Base-by-base conservation (phyloP, 768 basidiomycete genomes). In the Rhizopogon roseolus region DNA sequence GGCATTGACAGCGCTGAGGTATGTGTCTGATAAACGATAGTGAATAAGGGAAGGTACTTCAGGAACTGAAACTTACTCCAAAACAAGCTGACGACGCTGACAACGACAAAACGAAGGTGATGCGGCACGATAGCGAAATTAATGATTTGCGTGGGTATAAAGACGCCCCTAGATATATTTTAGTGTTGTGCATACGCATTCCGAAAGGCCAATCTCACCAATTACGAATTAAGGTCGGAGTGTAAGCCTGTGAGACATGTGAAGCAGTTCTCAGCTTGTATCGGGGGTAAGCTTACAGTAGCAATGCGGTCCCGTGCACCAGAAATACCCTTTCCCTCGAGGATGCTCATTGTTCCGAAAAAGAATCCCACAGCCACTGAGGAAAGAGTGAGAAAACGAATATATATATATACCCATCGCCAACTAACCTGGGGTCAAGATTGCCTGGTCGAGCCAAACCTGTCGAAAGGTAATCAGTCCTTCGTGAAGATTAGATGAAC, bases 381-480 rank as follows among this genome's bases (percentile, higher is more conserved):
- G 13, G 19, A 19, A 57, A 51, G 41, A 42, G 56, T 50, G 56
- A 57, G 49, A 34, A 6, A 51, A 45, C 17, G 27, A 14, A 29
- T 46, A 38, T 4, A 54, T 50, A 14, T 27, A 36, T 4, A 27
- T 46, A 10, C 14, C 45, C 17, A 29, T 44, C 3, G 27, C 17
- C 2, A 10, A 60, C 73, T 56, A 58, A 81, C 85, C 74, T 9
- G 93, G 93, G 1, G 90, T 86, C 44, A 91, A 73, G 11, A 90
- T 61, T 5, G 81, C 79, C 70, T 96, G 93, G 66, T 95, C 93
- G 27, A 94, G 75, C 69, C 80, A 89, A 6, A 91, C 88, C 88
- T 87, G 64, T 46, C 41, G 58, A 39, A n/a, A 49, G 36, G 49
- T 48, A 27, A 34, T 49, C 28, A 38, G 39, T 25, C 10, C 34